A percentile compares a stretch with the other conserved stretches of the same genome.
Evolutionary conservation across 2,329 filamentous ascomycete genomes (phyloP).

Genomic region (Colletotrichum eleusines): DNA sequence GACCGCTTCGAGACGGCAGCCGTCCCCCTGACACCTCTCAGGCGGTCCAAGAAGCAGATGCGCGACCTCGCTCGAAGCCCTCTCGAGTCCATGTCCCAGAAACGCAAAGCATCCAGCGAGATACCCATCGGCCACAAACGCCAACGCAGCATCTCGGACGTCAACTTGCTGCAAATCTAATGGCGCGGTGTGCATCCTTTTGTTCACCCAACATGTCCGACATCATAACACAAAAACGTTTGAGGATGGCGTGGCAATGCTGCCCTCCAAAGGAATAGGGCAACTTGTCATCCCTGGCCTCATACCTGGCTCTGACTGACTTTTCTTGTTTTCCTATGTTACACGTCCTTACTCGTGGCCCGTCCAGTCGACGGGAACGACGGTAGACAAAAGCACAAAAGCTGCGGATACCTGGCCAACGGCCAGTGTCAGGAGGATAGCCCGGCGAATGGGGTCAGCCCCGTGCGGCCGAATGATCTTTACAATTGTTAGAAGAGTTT

Average conservation of each 20-base stretch:
- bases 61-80: constrained; percentile 63
- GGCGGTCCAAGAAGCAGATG: constrained; percentile 66
- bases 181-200: constrained; percentile 20
- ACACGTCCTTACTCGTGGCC: constrained; percentile 13
- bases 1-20: constrained; percentile 75
- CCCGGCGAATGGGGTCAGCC: constrained; percentile 10
- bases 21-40: constrained; percentile 75
- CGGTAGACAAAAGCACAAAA: constrained; percentile 33
- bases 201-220: constrained; percentile 32
- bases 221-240: constrained; percentile 56
- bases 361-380: constrained; percentile 22
- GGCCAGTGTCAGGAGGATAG: constrained; percentile 1
- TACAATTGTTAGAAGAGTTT: not conserved
- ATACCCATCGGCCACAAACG: constrained; percentile 62
- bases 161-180: constrained; percentile 62
- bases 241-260: constrained; percentile 59
- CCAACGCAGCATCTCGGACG: constrained; percentile 70
- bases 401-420: not conserved
- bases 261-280: constrained; percentile 40
- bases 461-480: not conserved
- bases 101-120: constrained; percentile 67
- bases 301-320: constrained; percentile 29
- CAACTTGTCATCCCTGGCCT: constrained; percentile 59
- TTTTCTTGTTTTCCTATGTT: constrained; percentile 43
- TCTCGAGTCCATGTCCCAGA: constrained; percentile 61